phyloP scores from a whole-genome alignment of 2,329 filamentous ascomycete genomes.

The Zopfia rhizophila region DNA sequence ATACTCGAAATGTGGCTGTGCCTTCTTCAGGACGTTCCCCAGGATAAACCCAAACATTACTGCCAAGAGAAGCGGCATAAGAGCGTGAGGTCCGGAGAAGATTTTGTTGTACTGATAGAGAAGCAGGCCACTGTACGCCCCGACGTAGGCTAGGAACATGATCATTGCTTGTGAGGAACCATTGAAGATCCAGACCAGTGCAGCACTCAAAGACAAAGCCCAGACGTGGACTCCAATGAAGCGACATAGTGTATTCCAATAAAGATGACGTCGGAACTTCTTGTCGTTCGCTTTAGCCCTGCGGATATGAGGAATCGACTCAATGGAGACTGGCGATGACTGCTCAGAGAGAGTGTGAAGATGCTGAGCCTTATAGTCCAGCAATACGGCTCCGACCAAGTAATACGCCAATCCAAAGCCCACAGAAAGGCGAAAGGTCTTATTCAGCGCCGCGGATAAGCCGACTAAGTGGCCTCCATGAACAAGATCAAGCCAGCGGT shows the following conservation, averaged over 20 bases:
- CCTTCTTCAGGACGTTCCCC: constrained; percentile 57
- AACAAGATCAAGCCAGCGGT: constrained; percentile 64
- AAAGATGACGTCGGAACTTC: constrained; percentile 59
- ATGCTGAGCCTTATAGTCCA: constrained; percentile 65
- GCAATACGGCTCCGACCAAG: constrained; percentile 65
- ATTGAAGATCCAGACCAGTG: constrained; percentile 65
- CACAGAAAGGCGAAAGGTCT: constrained; percentile 57
- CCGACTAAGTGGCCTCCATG: constrained; percentile 57
- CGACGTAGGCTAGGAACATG: constrained; percentile 62
- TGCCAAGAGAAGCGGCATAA: constrained; percentile 61
- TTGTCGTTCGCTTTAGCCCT: constrained; percentile 58
- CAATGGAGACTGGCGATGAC: constrained; percentile 54
- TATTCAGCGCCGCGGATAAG: constrained; percentile 47
- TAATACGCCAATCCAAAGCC: constrained; percentile 69
- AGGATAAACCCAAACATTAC: constrained; percentile 58
- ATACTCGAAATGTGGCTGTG: constrained; percentile 55
- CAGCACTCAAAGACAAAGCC: constrained; percentile 61
- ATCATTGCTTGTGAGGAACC: constrained; percentile 53
- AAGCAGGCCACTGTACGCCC: constrained; percentile 63
- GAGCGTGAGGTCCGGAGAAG: constrained; percentile 61
- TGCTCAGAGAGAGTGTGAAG: constrained; percentile 59
- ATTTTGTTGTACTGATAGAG: constrained; percentile 63
- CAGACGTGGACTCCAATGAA: constrained; percentile 64
- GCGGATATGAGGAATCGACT: constrained; percentile 55
- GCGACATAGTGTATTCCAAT: constrained; percentile 61